phyloP scores from a whole-genome alignment of 2,329 filamentous ascomycete genomes.

The Colletotrichum melonis region DNA sequence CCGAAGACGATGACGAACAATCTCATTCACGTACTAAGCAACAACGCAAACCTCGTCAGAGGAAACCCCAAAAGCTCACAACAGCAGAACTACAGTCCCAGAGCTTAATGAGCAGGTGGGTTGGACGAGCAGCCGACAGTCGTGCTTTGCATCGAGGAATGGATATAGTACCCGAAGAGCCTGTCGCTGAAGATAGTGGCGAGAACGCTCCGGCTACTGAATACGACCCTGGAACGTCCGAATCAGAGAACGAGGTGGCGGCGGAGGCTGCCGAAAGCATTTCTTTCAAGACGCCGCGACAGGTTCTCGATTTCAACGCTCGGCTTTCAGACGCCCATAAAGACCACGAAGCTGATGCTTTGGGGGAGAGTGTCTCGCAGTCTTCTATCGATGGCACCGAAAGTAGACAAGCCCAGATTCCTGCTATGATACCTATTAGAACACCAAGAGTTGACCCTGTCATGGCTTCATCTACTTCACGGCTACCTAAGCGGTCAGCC shows the following conservation, averaged over 20 bases:
- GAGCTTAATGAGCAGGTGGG: constrained; percentile 26
- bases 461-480: neutral
- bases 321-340: constrained; percentile 45
- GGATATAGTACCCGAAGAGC: too few species aligned
- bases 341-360: constrained; percentile 35
- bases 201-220: neutral
- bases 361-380: neutral
- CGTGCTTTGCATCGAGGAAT: neutral
- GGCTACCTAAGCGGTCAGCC: constrained; percentile 65
- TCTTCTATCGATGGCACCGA: neutral
- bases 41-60: neutral
- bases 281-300: constrained; percentile 33
- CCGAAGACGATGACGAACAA: constrained; percentile 2
- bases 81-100: constrained; percentile 36
- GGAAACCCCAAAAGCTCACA: constrained; percentile 5
- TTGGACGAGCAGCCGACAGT: constrained; percentile 5
- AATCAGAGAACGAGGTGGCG: neutral
- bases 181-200: neutral
- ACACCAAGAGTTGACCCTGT: neutral
- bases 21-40: neutral
- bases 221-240: neutral
- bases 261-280: neutral
- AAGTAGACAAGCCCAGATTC: constrained; percentile 37
- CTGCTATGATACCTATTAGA: constrained; percentile 20
- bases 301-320: constrained; percentile 49